A percentile compares a stretch with the other conserved stretches of the same genome.
These are phyloP conservation scores for Solanum piurae DNA, from an alignment of 257 asterid genomes.

Conservation along the genomic window DNA sequence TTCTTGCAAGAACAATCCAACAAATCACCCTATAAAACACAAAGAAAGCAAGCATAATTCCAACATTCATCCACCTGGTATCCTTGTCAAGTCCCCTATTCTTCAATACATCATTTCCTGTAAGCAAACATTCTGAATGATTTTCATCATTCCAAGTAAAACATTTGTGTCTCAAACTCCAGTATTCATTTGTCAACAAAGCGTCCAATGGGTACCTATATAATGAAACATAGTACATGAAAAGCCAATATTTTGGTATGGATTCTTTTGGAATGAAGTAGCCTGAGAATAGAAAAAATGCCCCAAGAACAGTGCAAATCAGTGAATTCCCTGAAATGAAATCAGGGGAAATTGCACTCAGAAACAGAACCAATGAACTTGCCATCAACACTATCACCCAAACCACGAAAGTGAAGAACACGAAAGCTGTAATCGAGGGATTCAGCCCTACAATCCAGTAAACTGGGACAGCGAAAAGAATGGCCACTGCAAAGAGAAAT, in stretches of 20 bases:
- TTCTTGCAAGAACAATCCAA: constrained; percentile 59
- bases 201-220: constrained; percentile 83
- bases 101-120: constrained; percentile 72
- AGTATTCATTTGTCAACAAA: constrained; percentile 58
- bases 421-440: constrained; percentile 57
- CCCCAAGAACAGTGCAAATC: constrained; percentile 74
- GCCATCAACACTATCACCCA: constrained; percentile 90
- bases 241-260: constrained; percentile 78
- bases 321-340: constrained; percentile 81
- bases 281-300: constrained; percentile 79
- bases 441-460: constrained; percentile 84
- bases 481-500: constrained; percentile 56
- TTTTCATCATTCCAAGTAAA: constrained; percentile 28
- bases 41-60: constrained; percentile 63
- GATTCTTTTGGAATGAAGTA: constrained; percentile 71
- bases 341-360: constrained; percentile 73
- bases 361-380: constrained; percentile 70
- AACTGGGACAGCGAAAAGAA: constrained; percentile 64
- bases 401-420: constrained; percentile 46
- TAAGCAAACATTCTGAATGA: constrained; percentile 37
- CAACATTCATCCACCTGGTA: constrained; percentile 65
- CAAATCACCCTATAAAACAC: constrained; percentile 52
- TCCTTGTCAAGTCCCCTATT: constrained; percentile 57
- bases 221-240: constrained; percentile 81
- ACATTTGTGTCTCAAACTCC: constrained; percentile 57